Base-by-base conservation (phyloP, 2,329 filamentous ascomycete species). In the Metarhizium robertsii region DNA sequence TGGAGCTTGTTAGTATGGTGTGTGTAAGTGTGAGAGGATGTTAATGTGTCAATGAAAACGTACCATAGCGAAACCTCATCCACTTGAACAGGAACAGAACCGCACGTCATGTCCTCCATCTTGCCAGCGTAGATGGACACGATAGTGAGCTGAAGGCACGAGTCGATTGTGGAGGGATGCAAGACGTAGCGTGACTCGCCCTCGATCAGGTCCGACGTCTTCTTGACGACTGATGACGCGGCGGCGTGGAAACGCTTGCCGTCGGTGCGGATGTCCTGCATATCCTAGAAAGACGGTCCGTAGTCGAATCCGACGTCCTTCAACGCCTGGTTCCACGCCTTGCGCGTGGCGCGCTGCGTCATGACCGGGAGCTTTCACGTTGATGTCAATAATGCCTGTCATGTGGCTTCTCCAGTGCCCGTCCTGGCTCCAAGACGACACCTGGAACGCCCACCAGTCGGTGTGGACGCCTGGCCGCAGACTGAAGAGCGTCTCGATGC, bases 141-240 rank as follows among this genome's bases (percentile, higher is more conserved):
- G 43, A 69, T 68, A 11, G 61, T 57, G 6, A 71, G 62, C 47
- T 73, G 71, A 4, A 73, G 57, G 18, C 57, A 59, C n/a, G 63
- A 62, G 57, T 77, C 73, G 14, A 76, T 64, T 14, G 65, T 63
- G 1, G 69, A 62, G 0, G 74, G 74, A 56, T 76, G 74, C 18
- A 76, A 57, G 11, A 66, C 58, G 43, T 74, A 66, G 0, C 69
- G 65, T 1, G 70, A 72, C 59, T 77, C 74, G 18, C 63, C 66
- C 11, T 16, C 29, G n/a, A 34, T 36, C 8, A 8, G 6, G n/a
- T 38, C 49, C 6, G 18, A 11, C 32, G 14, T 50, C 14, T 16
- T 20, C 32, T 2, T 47, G 11, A 16, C 56, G 50, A n/a, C 4
- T 2, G 32, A 18, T 16, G 29, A 14, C 8, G 49, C 49, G 8